Evolutionary conservation across 169 alveolate species (phyloP).

Genomic region (Eimeria sp.): DNA sequence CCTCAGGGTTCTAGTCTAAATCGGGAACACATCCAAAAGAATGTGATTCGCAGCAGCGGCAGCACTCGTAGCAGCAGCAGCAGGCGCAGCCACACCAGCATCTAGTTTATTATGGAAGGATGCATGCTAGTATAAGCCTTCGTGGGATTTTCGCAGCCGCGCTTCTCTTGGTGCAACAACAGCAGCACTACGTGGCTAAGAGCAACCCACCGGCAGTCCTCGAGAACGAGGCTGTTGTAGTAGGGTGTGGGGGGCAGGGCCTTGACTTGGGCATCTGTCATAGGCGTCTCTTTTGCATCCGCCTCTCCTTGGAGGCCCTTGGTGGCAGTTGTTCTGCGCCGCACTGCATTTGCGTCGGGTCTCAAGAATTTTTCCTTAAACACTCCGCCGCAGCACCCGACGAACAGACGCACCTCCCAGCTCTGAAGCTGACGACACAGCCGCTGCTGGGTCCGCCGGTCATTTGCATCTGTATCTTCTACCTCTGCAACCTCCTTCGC

Average conservation of each 20-base stretch:
- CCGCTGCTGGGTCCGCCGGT: slow-evolving; percentile 2
- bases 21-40: not conserved
- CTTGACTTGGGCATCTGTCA: slow-evolving; percentile 11
- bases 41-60: not conserved
- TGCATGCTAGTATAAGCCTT: no score
- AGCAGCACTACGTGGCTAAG: not conserved
- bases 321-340: slow-evolving; percentile 53
- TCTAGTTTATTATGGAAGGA: not conserved
- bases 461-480: not conserved
- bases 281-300: not conserved
- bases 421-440: slow-evolving; percentile 37
- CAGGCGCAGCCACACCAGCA: not conserved
- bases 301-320: not conserved
- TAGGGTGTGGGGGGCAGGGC: slow-evolving; percentile 81
- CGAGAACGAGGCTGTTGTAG: slow-evolving; percentile 80
- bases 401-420: slow-evolving; percentile 69
- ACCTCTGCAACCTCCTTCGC: not conserved
- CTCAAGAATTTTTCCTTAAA: slow-evolving; percentile 31
- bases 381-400: not conserved
- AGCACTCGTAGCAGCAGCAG: not conserved
- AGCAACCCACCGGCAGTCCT: slow-evolving; percentile 66
- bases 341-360: slow-evolving; percentile 51
- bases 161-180: not conserved
- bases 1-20: not conserved
- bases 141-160: not conserved